These are phyloP conservation scores for Tylopilus sp. DNA, from an alignment of 768 basidiomycete genomes.

Conservation along the genomic window DNA sequence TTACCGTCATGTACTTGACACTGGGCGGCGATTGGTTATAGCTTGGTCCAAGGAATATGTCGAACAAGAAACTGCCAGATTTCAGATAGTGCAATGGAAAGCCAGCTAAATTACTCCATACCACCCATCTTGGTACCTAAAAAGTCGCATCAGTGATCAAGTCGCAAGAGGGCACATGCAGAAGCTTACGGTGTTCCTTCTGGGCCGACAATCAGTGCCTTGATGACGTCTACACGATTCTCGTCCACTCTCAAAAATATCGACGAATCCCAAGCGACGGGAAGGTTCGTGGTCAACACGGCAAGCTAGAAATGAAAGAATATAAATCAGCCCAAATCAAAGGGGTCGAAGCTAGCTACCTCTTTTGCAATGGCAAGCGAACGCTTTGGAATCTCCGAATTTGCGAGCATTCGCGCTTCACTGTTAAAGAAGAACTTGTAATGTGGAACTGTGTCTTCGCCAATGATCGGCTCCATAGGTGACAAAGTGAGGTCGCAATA, in stretches of 20 bases:
- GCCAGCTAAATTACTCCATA: conserved; percentile 32
- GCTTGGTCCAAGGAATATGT: conserved; percentile 86
- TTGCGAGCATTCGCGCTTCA: conserved; percentile 80
- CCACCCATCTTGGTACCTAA: conserved; percentile 90
- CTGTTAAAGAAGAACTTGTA: conserved; percentile 82
- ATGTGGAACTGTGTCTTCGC: conserved; percentile 56
- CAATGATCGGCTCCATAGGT: conserved; percentile 26
- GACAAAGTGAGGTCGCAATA: conserved; percentile 82
- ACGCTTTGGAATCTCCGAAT: conserved; percentile 85
- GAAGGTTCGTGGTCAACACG: conserved; percentile 88
- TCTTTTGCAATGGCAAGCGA: conserved; percentile 95
- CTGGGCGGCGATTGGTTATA: conserved; percentile 86
- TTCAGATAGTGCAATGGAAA: conserved; percentile 4
- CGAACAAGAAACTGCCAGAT: conserved; percentile 63
- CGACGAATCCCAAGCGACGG: conserved; percentile 93
- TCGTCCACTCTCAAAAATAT: conserved; percentile 94
- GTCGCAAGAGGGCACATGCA: neutral
- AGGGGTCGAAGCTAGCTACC: conserved; percentile 38
- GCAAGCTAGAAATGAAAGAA: conserved; percentile 60
- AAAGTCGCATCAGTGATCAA: conserved; percentile 5
- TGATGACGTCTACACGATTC: conserved; percentile 86
- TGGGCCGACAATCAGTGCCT: conserved; percentile 88
- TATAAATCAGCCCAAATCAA: conserved; percentile 1
- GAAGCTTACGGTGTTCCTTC: conserved; percentile 84
- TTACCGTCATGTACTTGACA: conserved; percentile 65